Evolutionary conservation across 2,329 filamentous ascomycete species (phyloP).

Genomic region (Diaporthe ampelina): DNA sequence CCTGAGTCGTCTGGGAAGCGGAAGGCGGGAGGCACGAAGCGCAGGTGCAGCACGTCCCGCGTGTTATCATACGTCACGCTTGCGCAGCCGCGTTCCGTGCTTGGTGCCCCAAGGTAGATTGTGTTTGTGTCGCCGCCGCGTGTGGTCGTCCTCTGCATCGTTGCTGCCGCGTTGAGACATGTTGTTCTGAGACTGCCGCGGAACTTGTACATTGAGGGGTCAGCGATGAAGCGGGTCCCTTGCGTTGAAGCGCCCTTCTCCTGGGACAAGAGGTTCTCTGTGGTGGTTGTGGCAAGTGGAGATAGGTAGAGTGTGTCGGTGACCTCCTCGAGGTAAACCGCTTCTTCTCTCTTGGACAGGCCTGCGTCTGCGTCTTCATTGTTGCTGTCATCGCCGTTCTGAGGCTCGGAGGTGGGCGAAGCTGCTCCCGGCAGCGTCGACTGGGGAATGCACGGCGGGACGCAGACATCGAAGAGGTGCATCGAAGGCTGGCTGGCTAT

Average conservation of each 20-base stretch:
- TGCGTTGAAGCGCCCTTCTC: not conserved
- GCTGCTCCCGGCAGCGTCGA: not conserved
- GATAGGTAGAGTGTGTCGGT: constrained; percentile 29
- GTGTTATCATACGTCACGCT: constrained; percentile 39
- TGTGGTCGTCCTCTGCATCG: not conserved
- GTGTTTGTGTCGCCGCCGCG: constrained; percentile 27
- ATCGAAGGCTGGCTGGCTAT: constrained; percentile 43
- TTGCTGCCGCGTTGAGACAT: constrained; percentile 33
- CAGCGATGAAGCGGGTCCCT: constrained; percentile 11
- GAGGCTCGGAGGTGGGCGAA: not conserved
- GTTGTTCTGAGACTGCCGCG: constrained; percentile 18
- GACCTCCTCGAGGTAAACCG: constrained; percentile 15
- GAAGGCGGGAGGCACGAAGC: constrained; percentile 24
- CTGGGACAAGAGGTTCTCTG: not conserved
- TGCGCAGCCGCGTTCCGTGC: not conserved
- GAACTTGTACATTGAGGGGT: constrained; percentile 41
- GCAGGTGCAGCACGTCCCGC: constrained; percentile 40
- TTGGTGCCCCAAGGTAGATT: constrained; percentile 18
- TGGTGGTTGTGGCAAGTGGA: constrained; percentile 13
- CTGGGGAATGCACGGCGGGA: constrained; percentile 29
- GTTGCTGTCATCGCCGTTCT: not conserved
- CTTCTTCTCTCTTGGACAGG: not conserved
- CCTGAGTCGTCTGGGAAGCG: not conserved
- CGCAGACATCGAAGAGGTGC: constrained; percentile 45
- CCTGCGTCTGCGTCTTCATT: not conserved